Conservation (phyloP, 1,284 basidiomycete species). For the Marasmius tenuissimus region DNA sequence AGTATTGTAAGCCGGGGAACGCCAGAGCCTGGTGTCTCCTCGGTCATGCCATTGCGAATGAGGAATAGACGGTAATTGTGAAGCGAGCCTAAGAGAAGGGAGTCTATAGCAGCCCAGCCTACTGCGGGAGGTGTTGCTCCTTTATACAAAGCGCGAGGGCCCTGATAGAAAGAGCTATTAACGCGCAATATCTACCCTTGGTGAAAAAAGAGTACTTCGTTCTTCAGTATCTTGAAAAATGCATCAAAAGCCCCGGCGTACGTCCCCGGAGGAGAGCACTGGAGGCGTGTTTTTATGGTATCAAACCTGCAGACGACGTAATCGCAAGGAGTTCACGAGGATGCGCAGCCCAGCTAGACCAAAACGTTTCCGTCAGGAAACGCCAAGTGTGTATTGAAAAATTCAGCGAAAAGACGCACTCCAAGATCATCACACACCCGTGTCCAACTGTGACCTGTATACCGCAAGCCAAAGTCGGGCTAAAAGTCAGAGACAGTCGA, state of each 20-base stretch:
- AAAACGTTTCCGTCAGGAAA: constrained; percentile 6
- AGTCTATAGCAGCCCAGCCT: constrained; percentile 78
- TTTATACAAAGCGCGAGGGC: constrained; percentile 62
- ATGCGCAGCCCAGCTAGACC: too few relatives aligned
- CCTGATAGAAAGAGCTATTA: constrained; percentile 32
- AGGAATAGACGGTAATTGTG: constrained; percentile 73
- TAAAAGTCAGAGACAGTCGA: neutral
- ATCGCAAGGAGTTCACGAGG: too few relatives aligned
- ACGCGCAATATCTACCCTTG: constrained; percentile 1
- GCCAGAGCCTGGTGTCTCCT: constrained; percentile 43
- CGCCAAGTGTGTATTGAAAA: constrained; percentile 9
- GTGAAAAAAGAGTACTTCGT: constrained; percentile 48
- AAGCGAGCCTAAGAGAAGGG: constrained; percentile 72
- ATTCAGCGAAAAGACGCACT: neutral
- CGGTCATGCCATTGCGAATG: constrained; percentile 52
- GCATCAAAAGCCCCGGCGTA: constrained; percentile 71
- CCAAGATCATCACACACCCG: constrained; percentile 41
- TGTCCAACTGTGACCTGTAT: constrained; percentile 67
- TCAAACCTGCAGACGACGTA: constrained; percentile 48
- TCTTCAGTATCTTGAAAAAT: constrained; percentile 58
- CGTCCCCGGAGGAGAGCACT: constrained; percentile 70
- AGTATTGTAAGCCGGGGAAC: constrained; percentile 50
- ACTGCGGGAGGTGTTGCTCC: constrained; percentile 75
- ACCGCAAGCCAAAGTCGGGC: constrained; percentile 14
- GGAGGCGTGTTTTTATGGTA: constrained; percentile 76